These are phyloP conservation scores for Candida silvatica DNA, from an alignment of 805 yeast species.

Conservation along the genomic window DNA sequence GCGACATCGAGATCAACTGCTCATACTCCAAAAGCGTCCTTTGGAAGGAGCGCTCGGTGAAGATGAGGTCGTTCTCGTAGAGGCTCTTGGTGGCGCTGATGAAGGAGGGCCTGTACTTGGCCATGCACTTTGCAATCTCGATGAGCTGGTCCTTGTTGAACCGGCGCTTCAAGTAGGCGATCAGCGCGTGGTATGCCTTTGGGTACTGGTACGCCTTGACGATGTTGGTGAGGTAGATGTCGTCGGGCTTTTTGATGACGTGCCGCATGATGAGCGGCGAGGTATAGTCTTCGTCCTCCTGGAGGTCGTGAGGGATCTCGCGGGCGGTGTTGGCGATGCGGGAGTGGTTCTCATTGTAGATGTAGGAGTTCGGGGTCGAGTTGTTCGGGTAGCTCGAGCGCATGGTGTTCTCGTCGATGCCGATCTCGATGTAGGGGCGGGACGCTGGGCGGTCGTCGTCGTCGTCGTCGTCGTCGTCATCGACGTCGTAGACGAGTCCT, in stretches of 20 bases:
- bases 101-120: constrained; percentile 66
- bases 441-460: constrained; percentile 9
- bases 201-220: constrained; percentile 53
- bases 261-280: constrained; percentile 52
- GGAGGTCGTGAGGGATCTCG: constrained; percentile 31
- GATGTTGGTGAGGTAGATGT: constrained; percentile 33
- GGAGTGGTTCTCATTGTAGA: constrained; percentile 41
- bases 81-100: constrained; percentile 68
- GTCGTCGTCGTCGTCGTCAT: constrained; percentile 17
- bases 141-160: constrained; percentile 32
- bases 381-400: constrained; percentile 24
- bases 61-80: constrained; percentile 61
- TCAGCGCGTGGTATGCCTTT: constrained; percentile 51
- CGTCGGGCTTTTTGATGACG: constrained; percentile 42
- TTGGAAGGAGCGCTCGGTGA: constrained; percentile 51
- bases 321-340: constrained; percentile 43
- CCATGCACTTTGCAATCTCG: constrained; percentile 47
- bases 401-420: constrained; percentile 20
- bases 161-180: constrained; percentile 42
- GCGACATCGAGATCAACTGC: constrained; percentile 44
- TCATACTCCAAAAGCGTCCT: constrained; percentile 51
- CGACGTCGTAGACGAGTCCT: constrained; percentile 2
- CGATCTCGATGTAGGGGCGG: constrained; percentile 24
- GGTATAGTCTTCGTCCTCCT: constrained; percentile 35
- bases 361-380: constrained; percentile 32